Evolutionary conservation across 2,329 filamentous ascomycete genomes (phyloP).

Genomic region (Colletotrichum phormii): DNA sequence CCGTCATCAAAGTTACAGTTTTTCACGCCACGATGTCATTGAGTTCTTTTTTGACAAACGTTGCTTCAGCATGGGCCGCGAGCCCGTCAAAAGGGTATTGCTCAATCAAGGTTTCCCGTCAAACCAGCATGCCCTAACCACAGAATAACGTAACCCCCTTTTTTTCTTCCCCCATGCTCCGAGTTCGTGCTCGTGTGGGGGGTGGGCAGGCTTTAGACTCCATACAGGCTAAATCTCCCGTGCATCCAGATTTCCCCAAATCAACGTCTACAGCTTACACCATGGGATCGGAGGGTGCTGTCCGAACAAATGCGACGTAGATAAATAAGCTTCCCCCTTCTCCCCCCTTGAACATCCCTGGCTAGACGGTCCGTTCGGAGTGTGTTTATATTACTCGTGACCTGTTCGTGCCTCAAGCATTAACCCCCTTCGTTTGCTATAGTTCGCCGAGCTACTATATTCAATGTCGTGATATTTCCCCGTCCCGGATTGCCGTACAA

Average conservation of each 20-base stretch:
- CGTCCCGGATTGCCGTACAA: conserved; percentile 2
- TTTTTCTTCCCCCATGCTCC: neutral
- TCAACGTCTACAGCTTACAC: neutral
- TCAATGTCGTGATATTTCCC: conserved; percentile 13
- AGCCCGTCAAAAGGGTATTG: neutral
- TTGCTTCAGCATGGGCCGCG: neutral
- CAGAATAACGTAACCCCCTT: neutral
- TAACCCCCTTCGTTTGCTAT: neutral
- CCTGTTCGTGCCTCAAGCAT: neutral
- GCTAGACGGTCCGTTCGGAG: conserved; percentile 24
- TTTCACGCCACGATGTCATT: neutral
- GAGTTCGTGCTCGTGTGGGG: neutral
- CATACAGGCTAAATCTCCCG: conserved; percentile 32
- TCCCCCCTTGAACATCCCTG: neutral
- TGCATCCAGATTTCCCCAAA: conserved; percentile 9
- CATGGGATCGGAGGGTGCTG: conserved; percentile 13
- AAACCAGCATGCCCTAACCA: conserved; percentile 6
- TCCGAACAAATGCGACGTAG: conserved; percentile 22
- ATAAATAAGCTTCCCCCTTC: neutral
- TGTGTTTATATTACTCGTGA: conserved; percentile 28
- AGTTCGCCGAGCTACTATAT: conserved; percentile 1
- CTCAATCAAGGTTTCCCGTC: neutral
- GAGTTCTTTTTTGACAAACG: neutral
- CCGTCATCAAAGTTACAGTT: neutral
- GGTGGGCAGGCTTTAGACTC: conserved; percentile 15